These are phyloP conservation scores for Mycena galopus DNA, from an alignment of 768 basidiomycete species.

Conservation along the genomic window DNA sequence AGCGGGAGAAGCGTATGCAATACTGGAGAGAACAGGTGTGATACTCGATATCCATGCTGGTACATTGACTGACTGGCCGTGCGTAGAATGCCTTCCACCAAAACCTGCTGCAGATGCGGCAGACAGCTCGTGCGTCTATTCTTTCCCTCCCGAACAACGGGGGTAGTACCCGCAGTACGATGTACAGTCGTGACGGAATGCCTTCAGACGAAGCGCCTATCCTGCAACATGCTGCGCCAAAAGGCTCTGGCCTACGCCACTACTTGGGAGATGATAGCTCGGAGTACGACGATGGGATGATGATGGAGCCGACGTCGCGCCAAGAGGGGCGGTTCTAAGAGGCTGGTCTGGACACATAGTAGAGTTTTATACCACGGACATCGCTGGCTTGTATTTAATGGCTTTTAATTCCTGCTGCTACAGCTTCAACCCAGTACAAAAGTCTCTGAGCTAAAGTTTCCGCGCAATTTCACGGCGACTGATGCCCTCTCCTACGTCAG, in stretches of 20 bases:
- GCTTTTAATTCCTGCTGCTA: conserved; percentile 10
- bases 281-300: conserved; percentile 64
- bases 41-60: not conserved
- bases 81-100: conserved; percentile 81
- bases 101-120: conserved; percentile 84
- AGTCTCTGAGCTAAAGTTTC: not conserved
- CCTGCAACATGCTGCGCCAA: conserved; percentile 60
- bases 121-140: conserved; percentile 77
- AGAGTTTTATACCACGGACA: conserved; percentile 32
- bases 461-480: not conserved
- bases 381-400: conserved; percentile 30
- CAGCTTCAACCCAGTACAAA: not conserved
- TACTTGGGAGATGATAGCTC: conserved; percentile 65
- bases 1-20: conserved; percentile 87
- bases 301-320: conserved; percentile 53
- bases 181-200: conserved; percentile 62
- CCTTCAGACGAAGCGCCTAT: conserved; percentile 71
- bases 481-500: not conserved
- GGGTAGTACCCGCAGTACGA: conserved; percentile 61
- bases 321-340: conserved; percentile 35
- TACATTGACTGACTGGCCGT: conserved; percentile 16
- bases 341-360: not conserved
- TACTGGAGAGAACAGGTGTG: conserved; percentile 91
- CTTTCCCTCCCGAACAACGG: conserved; percentile 64
- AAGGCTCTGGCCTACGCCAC: conserved; percentile 68